Evolutionary conservation across 768 basidiomycete species (phyloP).

Genomic region (Naganishia vishniacii): DNA sequence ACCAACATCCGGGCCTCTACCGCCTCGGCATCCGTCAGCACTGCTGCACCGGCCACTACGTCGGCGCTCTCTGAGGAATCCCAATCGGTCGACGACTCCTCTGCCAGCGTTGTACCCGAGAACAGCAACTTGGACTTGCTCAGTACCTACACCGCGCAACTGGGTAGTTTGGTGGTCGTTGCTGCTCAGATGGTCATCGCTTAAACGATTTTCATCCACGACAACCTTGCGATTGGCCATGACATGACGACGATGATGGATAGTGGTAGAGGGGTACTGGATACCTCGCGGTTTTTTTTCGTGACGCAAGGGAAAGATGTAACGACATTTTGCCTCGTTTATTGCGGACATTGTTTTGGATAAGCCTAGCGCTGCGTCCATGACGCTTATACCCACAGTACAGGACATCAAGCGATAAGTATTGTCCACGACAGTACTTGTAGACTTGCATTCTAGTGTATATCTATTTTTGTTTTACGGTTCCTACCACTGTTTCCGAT

Average conservation of each 20-base stretch:
- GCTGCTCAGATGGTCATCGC: slow-evolving; percentile 26
- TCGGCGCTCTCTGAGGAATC: background rate
- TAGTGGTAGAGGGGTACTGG: background rate
- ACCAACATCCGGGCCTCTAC: slow-evolving; percentile 13
- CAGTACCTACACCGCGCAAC: slow-evolving; percentile 17
- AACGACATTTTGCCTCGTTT: slow-evolving; percentile 2
- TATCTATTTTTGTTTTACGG: background rate
- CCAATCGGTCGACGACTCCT: background rate
- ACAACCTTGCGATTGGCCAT: background rate
- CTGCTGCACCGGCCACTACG: background rate
- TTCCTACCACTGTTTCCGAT: background rate
- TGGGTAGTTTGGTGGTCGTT: slow-evolving; percentile 25
- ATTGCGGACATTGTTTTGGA: slow-evolving; percentile 4
- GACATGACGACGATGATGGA: background rate
- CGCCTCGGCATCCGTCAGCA: slow-evolving; percentile 8
- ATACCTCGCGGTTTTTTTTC: background rate
- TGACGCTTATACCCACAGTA: slow-evolving; percentile 18
- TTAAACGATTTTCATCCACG: background rate
- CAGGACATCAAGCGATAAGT: slow-evolving; percentile 9
- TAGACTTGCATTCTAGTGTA: slow-evolving; percentile 15
- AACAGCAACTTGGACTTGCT: slow-evolving; percentile 25
- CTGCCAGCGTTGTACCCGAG: slow-evolving; percentile 13
- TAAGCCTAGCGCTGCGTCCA: background rate
- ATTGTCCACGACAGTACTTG: slow-evolving; percentile 5
- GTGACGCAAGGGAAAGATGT: background rate